These are phyloP conservation scores for Phytophthora brassicae DNA, from an alignment of 352 stramenopile species.

Conservation along the genomic window DNA sequence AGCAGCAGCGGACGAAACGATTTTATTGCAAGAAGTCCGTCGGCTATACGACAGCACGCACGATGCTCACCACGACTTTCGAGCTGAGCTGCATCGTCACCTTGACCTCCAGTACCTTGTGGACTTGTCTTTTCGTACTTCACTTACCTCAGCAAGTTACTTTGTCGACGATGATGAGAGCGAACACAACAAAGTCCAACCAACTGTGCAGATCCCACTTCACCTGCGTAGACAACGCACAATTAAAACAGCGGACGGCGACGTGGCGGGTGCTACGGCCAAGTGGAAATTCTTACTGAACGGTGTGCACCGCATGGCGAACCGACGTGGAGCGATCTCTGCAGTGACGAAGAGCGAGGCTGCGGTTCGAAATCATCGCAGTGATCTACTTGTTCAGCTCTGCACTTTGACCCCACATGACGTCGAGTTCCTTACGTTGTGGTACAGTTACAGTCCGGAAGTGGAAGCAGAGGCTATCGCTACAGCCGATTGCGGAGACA, in stretches of 20 bases:
- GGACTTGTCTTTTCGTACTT: constrained; percentile 65
- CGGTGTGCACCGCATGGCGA: constrained; percentile 39
- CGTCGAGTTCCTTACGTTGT: constrained; percentile 66
- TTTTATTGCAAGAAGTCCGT: constrained; percentile 65
- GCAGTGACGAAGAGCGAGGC: constrained; percentile 46
- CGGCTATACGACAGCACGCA: constrained; percentile 70
- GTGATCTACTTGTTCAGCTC: constrained; percentile 49
- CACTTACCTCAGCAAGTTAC: constrained; percentile 63
- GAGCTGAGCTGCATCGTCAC: constrained; percentile 52
- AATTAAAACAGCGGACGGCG: constrained; percentile 14
- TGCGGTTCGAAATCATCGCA: constrained; percentile 35
- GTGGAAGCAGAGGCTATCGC: constrained; percentile 28
- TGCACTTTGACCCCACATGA: constrained; percentile 52
- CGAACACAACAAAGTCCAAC: constrained; percentile 34
- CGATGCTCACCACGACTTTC: constrained; percentile 63
- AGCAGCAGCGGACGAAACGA: constrained; percentile 45
- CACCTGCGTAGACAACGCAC: constrained; percentile 27
- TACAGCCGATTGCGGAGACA: constrained; percentile 11
- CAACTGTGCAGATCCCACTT: constrained; percentile 46
- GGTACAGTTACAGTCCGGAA: constrained; percentile 56
- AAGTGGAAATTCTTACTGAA: constrained; percentile 55
- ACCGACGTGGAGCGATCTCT: constrained; percentile 51
- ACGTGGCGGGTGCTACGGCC: constrained; percentile 13
- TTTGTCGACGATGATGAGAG: constrained; percentile 52
- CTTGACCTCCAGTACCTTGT: constrained; percentile 68